Evolutionary conservation across 2,329 filamentous ascomycete species (phyloP).

Genomic region (Fusarium oligoseptatum): DNA sequence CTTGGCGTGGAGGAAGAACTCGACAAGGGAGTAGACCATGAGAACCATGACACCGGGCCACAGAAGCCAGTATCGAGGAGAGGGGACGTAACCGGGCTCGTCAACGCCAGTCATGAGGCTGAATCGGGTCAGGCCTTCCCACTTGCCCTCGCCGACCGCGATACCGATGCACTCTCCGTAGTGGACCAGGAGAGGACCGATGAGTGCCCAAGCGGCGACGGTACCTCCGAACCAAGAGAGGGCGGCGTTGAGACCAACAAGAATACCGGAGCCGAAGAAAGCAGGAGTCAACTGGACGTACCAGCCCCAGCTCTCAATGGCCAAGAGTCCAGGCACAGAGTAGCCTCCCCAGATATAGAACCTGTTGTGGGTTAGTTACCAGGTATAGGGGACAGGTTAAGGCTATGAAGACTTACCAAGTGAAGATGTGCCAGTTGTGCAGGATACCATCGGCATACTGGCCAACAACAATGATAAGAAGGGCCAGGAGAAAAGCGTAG

Average conservation of each 20-base stretch:
- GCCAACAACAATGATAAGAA: constrained; percentile 67
- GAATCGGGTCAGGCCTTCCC: constrained; percentile 50
- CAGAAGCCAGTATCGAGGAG: constrained; percentile 59
- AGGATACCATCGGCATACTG: constrained; percentile 72
- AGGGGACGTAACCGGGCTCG: constrained; percentile 48
- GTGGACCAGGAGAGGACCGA: constrained; percentile 60
- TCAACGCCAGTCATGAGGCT: constrained; percentile 48
- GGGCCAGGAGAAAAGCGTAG: constrained; percentile 63
- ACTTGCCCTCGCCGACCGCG: constrained; percentile 44
- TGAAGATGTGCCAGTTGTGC: constrained; percentile 70
- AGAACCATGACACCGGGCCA: constrained; percentile 62
- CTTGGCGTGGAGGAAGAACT: constrained; percentile 57
- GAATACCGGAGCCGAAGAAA: constrained; percentile 70
- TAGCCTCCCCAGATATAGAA: constrained; percentile 69
- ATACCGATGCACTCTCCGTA: constrained; percentile 67
- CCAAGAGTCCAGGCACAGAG: constrained; percentile 60
- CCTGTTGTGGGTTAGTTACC: neutral
- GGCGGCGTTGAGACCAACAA: constrained; percentile 66
- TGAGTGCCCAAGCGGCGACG: constrained; percentile 68
- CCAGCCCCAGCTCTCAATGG: constrained; percentile 73
- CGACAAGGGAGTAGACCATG: constrained; percentile 56
- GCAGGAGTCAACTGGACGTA: constrained; percentile 70
- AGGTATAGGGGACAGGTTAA: neutral
- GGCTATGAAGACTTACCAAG: constrained; percentile 46
- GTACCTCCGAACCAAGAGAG: constrained; percentile 70